Evolutionary conservation across 129 eudicot genomes (phyloP).

Genomic region (Tagetes patula): DNA sequence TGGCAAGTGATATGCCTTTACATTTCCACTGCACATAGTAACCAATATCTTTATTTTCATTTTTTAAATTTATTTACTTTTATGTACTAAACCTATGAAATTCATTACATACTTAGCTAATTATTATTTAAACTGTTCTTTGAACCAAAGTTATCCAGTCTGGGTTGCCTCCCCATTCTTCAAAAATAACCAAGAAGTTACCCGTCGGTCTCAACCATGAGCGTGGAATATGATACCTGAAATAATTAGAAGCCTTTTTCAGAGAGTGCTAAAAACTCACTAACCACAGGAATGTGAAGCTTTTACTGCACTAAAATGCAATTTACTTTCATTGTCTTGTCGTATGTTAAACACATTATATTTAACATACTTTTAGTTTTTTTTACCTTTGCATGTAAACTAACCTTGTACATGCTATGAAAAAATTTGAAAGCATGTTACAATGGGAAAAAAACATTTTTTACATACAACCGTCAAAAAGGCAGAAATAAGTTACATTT

Average conservation of each 20-base stretch:
- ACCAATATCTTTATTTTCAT: conserved; percentile 33
- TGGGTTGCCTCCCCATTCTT: conserved; percentile 88
- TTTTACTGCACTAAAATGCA: not conserved
- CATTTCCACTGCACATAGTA: conserved; percentile 40
- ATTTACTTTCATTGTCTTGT: not conserved
- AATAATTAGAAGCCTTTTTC: conserved; percentile 18
- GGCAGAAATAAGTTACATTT: not conserved
- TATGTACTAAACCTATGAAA: conserved; percentile 31
- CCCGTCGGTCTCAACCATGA: conserved; percentile 71
- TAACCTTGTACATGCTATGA: not conserved
- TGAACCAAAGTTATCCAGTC: conserved; percentile 59
- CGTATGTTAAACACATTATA: not conserved
- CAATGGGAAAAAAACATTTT: not conserved
- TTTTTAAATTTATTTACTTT: conserved; percentile 12
- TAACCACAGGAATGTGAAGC: not conserved
- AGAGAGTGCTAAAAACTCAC: conserved; percentile 7
- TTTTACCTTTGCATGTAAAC: not conserved
- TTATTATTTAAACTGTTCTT: conserved; percentile 34
- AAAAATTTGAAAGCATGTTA: not conserved
- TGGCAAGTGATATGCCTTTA: conserved; percentile 38
- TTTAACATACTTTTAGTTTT: not conserved
- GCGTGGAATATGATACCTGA: conserved; percentile 90
- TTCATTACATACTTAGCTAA: conserved; percentile 6
- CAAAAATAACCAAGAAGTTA: conserved; percentile 71
- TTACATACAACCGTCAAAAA: not conserved